Conservation (phyloP, 257 asterid genomes). For the Solanum gracilifrons region DNA sequence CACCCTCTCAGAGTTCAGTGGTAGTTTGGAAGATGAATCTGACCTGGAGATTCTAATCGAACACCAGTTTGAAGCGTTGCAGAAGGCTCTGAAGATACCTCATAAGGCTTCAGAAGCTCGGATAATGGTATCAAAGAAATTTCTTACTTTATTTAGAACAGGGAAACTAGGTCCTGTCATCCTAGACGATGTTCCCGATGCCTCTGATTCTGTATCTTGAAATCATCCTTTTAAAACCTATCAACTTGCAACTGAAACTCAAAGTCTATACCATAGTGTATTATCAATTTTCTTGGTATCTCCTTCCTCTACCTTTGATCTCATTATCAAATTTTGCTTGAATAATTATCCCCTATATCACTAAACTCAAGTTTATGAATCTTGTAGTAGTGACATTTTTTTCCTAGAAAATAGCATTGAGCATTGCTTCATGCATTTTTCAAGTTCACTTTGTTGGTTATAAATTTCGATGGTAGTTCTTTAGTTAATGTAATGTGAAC, state of each 20-base stretch:
- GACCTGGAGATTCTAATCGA: slow-evolving; percentile 68
- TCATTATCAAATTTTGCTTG: neutral
- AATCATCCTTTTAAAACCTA: neutral
- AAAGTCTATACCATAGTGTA: neutral
- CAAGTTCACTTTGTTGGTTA: neutral
- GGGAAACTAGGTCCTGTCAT: slow-evolving; percentile 85
- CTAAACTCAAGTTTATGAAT: neutral
- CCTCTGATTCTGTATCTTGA: slow-evolving; percentile 9
- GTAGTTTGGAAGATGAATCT: slow-evolving; percentile 57
- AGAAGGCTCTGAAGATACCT: slow-evolving; percentile 62
- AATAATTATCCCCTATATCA: neutral
- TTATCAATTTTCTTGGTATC: neutral
- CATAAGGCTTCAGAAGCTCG: slow-evolving; percentile 77
- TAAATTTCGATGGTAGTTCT: neutral
- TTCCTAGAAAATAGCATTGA: neutral
- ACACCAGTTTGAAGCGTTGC: slow-evolving; percentile 65
- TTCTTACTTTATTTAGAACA: slow-evolving; percentile 63
- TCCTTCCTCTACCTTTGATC: neutral
- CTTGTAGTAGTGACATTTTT: neutral
- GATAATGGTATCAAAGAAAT: slow-evolving; percentile 58
- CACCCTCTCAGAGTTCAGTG: slow-evolving; percentile 43
- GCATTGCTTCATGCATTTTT: neutral
- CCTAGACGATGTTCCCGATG: slow-evolving; percentile 72
- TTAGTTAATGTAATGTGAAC: neutral
- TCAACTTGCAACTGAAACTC: neutral